Evolutionary conservation across 2,329 filamentous ascomycete genomes (phyloP).

Genomic region (Nannizzia gypsea): DNA sequence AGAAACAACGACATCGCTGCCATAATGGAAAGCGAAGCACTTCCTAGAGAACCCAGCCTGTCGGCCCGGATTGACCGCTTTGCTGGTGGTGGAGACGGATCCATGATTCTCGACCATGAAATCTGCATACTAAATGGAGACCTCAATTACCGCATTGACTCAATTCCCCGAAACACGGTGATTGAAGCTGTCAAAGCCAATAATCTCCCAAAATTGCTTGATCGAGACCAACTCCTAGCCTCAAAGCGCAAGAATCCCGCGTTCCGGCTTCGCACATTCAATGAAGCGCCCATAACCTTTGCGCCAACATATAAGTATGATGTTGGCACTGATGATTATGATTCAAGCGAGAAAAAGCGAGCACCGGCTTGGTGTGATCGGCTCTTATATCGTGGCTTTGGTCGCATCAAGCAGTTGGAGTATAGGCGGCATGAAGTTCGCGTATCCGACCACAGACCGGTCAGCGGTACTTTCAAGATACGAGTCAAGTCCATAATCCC

Average conservation of each 20-base stretch:
- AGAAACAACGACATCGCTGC: slow-evolving; percentile 86
- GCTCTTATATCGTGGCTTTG: slow-evolving; percentile 70
- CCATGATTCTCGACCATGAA: slow-evolving; percentile 91
- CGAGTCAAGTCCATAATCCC: slow-evolving; percentile 71
- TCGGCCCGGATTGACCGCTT: slow-evolving; percentile 63
- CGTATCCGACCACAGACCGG: slow-evolving; percentile 85
- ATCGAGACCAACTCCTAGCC: slow-evolving; percentile 84
- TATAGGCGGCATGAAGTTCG: slow-evolving; percentile 82
- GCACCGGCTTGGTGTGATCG: slow-evolving; percentile 96
- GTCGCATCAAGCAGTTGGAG: slow-evolving; percentile 73
- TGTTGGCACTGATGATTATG: slow-evolving; percentile 85
- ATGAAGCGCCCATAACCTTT: slow-evolving; percentile 83
- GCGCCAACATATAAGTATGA: slow-evolving; percentile 98
- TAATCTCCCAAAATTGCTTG: slow-evolving; percentile 75
- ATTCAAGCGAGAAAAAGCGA: slow-evolving; percentile 86
- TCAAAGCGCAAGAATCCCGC: slow-evolving; percentile 79
- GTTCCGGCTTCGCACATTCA: slow-evolving; percentile 78
- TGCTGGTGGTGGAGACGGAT: slow-evolving; percentile 84
- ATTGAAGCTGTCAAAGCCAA: slow-evolving; percentile 70
- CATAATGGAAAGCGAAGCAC: slow-evolving; percentile 66
- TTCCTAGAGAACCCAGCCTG: slow-evolving; percentile 61
- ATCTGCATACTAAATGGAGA: slow-evolving; percentile 95
- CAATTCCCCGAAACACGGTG: slow-evolving; percentile 87
- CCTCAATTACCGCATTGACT: slow-evolving; percentile 95
- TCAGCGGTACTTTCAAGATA: slow-evolving; percentile 72